Evolutionary conservation across 345 rosid species (phyloP), one percentile per base, ranked within the genome.

Genomic region (Pugionium cornutum): DNA sequence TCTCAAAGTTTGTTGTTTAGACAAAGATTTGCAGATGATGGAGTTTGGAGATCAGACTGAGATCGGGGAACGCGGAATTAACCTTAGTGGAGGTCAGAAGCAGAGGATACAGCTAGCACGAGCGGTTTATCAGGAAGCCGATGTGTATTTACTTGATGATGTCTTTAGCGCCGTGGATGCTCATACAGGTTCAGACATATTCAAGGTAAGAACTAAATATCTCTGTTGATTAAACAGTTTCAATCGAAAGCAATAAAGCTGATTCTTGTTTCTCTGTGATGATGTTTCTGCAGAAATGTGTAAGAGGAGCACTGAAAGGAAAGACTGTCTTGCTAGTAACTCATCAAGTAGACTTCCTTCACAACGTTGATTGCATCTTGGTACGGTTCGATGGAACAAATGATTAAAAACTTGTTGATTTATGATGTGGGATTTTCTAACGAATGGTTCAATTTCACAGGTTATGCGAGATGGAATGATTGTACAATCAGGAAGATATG

Each of bases 111-210:
- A 92, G 63, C 92, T 92, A 10, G 98, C 98, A 0, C 78, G 96
- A 60, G 96, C 98, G 7, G 98, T 92, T 67, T 92, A 89, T 79
- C 97, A 89, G 72, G 97, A 92, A 76, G 78, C 81, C 41, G 97
- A 92, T 70, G 86, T 85, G 47, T 92, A 88, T 62, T 86, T 92
- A 66, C 96, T 92, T 1, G 98, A 92, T 72, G 98, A 92, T 64
- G 85, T 92, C 68, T 92, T 92, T 60, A 92, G 98, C 39, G 98
- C 97, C 18, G 98, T 92, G 35, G 98, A 92, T 85, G 97, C 98
- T 54, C 98, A 92, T 70, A 92, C 97, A 1, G 98, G 98, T 6
- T 79, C 97, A 58, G 89, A 85, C 66, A 88, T 92, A 55, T 92
- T 80, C 70, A 92, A 92, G 97, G 98, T 89, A 36, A 9, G 32